Percentiles rank a stretch among this genome's conserved stretches.
Evolutionary conservation across 768 basidiomycete genomes (phyloP).

Genomic region (Porphyrellus cyaneotinctus): DNA sequence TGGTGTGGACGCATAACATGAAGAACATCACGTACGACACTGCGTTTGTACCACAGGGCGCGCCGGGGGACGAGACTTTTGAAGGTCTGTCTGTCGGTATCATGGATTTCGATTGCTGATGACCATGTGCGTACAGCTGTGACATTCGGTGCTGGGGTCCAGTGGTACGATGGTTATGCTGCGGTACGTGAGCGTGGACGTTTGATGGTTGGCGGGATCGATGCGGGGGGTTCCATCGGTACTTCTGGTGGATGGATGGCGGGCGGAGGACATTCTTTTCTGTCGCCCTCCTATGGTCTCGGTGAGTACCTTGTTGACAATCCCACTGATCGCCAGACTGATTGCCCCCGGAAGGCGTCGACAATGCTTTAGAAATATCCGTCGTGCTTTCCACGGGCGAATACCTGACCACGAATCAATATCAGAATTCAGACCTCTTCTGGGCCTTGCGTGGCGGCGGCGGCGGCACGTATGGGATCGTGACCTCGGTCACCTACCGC

Average conservation of each 20-base stretch:
- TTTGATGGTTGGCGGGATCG: conserved; percentile 41
- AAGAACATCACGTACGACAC: conserved; percentile 35
- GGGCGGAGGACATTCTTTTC: conserved; percentile 44
- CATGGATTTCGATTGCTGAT: not conserved
- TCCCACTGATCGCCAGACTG: not conserved
- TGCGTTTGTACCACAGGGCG: conserved; percentile 33
- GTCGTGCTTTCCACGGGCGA: conserved; percentile 42
- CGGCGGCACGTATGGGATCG: conserved; percentile 46
- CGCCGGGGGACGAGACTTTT: conserved; percentile 4
- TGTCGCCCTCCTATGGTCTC: conserved; percentile 41
- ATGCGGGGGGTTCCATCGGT: conserved; percentile 27
- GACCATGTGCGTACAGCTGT: conserved; percentile 21
- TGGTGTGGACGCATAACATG: conserved; percentile 41
- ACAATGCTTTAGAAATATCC: conserved; percentile 44
- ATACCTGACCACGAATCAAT: conserved; percentile 36
- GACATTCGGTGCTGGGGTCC: conserved; percentile 40
- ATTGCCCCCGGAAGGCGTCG: conserved; percentile 35
- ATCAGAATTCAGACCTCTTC: conserved; percentile 44
- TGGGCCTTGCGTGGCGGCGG: conserved; percentile 52
- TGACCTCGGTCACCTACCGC: conserved; percentile 45
- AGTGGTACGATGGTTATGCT: conserved; percentile 42
- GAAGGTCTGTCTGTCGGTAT: not conserved
- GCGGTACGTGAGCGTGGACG: conserved; percentile 34
- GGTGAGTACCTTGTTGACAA: conserved; percentile 21
- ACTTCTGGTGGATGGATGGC: conserved; percentile 46